Conservation (phyloP, 2,329 filamentous ascomycete species). For the Fusarium camptoceras region DNA sequence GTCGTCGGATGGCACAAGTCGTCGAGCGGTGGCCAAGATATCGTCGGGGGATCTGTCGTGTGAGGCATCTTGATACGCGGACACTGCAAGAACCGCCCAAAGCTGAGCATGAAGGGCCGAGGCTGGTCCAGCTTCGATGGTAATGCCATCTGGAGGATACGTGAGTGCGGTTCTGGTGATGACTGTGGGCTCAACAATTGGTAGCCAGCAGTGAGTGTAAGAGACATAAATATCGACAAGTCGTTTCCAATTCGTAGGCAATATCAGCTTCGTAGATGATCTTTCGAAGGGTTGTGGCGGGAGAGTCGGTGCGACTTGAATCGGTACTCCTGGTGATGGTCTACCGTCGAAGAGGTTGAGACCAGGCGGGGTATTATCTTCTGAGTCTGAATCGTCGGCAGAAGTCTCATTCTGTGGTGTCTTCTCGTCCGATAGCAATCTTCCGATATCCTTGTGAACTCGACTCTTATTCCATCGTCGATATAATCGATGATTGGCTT, state of each 20-base stretch:
- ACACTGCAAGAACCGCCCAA: constrained; percentile 70
- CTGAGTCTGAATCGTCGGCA: constrained; percentile 50
- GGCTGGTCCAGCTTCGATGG: constrained; percentile 49
- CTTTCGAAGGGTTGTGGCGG: background rate
- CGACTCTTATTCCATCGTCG: constrained; percentile 72
- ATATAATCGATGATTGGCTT: constrained; percentile 67
- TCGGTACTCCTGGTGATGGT: constrained; percentile 34
- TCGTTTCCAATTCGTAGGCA: constrained; percentile 67
- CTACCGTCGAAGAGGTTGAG: constrained; percentile 35
- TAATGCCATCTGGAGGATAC: constrained; percentile 54
- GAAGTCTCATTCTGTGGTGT: constrained; percentile 50
- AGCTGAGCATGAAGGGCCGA: constrained; percentile 63
- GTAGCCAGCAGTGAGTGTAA: constrained; percentile 82
- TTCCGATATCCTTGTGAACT: constrained; percentile 72
- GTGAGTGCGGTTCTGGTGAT: constrained; percentile 62
- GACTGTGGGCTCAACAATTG: constrained; percentile 75
- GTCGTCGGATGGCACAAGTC: constrained; percentile 62
- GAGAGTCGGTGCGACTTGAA: constrained; percentile 25
- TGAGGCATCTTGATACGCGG: constrained; percentile 64
- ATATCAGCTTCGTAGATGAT: constrained; percentile 43
- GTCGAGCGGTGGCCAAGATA: constrained; percentile 64
- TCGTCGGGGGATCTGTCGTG: constrained; percentile 41
- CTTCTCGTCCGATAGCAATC: constrained; percentile 64
- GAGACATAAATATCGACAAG: constrained; percentile 80
- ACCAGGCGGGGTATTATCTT: constrained; percentile 45